These are phyloP conservation scores for Neurospora sp. DNA, from an alignment of 495 filamentous ascomycete genomes.

Conservation along the genomic window DNA sequence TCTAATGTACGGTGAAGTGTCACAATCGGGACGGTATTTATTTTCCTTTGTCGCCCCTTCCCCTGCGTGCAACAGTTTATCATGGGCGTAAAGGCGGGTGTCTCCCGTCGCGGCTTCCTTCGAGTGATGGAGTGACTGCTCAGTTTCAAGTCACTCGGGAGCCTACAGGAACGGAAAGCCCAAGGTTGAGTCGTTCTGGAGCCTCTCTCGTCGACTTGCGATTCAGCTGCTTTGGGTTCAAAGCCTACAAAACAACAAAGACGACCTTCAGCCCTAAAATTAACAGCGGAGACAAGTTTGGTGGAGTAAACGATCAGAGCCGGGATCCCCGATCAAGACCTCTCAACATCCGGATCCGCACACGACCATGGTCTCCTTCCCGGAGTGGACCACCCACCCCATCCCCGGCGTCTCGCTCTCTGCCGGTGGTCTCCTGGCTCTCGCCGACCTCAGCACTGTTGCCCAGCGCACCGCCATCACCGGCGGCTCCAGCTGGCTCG, in stretches of 20 bases:
- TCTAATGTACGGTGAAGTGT: neutral
- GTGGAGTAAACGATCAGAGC: neutral
- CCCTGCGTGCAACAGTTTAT: neutral
- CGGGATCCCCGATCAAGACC: neutral
- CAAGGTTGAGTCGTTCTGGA: neutral
- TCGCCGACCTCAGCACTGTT: conserved; percentile 47
- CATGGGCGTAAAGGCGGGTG: neutral
- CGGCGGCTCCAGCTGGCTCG: conserved; percentile 41
- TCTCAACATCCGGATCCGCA: neutral
- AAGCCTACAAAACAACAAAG: neutral
- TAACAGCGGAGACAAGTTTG: neutral
- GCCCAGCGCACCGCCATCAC: conserved; percentile 44
- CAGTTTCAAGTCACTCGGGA: neutral
- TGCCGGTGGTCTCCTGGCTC: conserved; percentile 41
- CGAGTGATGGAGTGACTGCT: neutral
- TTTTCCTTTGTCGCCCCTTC: neutral
- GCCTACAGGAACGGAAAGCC: neutral
- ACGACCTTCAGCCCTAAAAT: neutral
- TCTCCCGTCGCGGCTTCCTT: neutral
- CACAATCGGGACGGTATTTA: neutral
- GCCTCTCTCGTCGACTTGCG: neutral
- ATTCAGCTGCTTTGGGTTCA: neutral
- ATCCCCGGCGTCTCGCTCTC: conserved; percentile 33
- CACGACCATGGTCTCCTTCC: conserved; percentile 12
- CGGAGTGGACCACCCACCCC: conserved; percentile 23